These are phyloP conservation scores for Eutypella sp. DNA, from an alignment of 2,329 filamentous ascomycete species.

Conservation along the genomic window DNA sequence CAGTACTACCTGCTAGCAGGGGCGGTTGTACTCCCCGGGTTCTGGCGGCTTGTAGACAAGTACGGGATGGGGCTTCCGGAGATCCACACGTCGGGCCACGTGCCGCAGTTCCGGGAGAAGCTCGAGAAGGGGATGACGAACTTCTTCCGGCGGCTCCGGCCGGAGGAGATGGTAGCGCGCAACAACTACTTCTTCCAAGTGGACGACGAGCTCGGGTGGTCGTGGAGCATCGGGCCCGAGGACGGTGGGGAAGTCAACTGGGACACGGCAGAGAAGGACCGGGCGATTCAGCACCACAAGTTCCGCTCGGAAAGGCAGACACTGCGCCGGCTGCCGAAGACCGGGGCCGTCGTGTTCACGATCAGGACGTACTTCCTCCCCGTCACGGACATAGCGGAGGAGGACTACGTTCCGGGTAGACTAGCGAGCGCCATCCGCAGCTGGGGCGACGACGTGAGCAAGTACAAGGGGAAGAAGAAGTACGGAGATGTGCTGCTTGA, in stretches of 20 bases:
- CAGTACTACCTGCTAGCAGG: constrained; percentile 79
- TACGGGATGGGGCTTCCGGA: constrained; percentile 72
- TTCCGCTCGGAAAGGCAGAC: constrained; percentile 75
- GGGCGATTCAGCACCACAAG: constrained; percentile 65
- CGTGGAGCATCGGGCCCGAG: constrained; percentile 68
- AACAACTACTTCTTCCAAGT: constrained; percentile 91
- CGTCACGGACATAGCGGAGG: constrained; percentile 60
- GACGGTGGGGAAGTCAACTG: constrained; percentile 62
- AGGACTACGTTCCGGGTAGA: constrained; percentile 72
- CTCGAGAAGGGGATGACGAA: constrained; percentile 31
- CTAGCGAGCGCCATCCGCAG: constrained; percentile 74
- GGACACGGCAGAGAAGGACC: constrained; percentile 71
- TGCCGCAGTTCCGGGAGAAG: constrained; percentile 38
- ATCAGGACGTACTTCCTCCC: constrained; percentile 78
- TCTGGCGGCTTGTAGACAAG: constrained; percentile 81
- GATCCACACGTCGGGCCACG: constrained; percentile 73
- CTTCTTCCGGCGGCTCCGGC: constrained; percentile 69
- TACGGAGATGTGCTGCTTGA: constrained; percentile 70
- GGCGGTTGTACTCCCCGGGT: constrained; percentile 70
- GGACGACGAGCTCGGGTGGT: constrained; percentile 73
- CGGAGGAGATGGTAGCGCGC: constrained; percentile 57
- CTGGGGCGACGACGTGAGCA: constrained; percentile 72
- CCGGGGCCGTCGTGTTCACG: constrained; percentile 63
- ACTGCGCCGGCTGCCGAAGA: constrained; percentile 55
- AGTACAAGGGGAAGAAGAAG: constrained; percentile 73